phyloP scores from a whole-genome alignment of 148 eudicot genomes.

The Linanthus parryae region DNA sequence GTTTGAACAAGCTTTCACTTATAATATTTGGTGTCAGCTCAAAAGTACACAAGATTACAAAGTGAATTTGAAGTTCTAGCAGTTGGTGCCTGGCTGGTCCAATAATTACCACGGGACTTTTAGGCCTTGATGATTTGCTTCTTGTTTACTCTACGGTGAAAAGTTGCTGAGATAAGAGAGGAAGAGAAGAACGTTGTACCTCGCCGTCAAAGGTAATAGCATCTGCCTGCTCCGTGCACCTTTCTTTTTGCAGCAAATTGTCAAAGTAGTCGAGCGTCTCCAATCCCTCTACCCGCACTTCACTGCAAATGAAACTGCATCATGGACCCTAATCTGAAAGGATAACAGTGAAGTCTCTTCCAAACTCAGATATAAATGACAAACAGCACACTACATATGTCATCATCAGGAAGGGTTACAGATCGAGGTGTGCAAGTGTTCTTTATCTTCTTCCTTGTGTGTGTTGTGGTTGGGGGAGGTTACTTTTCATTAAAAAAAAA shows the following conservation, averaged over 20 bases:
- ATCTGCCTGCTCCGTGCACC: conserved; percentile 89
- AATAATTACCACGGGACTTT: neutral
- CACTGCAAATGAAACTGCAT: conserved; percentile 54
- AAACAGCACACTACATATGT: neutral
- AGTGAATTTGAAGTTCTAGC: no score
- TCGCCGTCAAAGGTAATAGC: conserved; percentile 86
- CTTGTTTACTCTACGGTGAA: no score
- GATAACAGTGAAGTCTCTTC: conserved; percentile 12
- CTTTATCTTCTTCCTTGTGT: no score
- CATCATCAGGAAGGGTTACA: no score
- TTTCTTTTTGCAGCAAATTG: conserved; percentile 41
- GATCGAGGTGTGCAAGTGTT: no score
- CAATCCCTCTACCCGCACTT: conserved; percentile 89
- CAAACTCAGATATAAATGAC: conserved; percentile 8
- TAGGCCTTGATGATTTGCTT: neutral
- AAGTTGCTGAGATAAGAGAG: no score
- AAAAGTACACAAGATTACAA: no score
- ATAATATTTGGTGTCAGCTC: no score
- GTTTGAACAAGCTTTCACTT: neutral
- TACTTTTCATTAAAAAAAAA: no score
- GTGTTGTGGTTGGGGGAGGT: no score
- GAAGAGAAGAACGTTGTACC: conserved; percentile 44
- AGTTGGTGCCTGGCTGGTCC: no score
- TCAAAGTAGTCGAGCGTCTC: conserved; percentile 87
- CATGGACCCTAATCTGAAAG: conserved; percentile 21